Conservation (phyloP, 441 rosid species). For the Mallotus repandus region DNA sequence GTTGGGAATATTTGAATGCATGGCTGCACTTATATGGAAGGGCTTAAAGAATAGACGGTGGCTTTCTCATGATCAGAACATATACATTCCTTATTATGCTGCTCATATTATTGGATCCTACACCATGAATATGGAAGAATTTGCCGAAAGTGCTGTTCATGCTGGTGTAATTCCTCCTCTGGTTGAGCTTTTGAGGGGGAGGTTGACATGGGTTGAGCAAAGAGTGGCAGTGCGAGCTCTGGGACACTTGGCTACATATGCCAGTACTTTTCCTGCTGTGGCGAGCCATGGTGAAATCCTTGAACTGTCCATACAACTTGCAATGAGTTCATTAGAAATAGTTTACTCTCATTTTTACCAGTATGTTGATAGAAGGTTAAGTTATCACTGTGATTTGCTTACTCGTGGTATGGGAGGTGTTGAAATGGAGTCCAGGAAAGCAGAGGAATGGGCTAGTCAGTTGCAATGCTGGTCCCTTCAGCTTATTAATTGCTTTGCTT, state of each 20-base stretch:
- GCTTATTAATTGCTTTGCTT: conserved; percentile 93
- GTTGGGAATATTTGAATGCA: conserved; percentile 92
- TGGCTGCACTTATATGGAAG: conserved; percentile 92
- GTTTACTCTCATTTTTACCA: conserved; percentile 94
- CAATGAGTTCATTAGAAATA: conserved; percentile 86
- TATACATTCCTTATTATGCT: conserved; percentile 94
- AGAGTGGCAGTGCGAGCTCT: conserved; percentile 94
- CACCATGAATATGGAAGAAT: conserved; percentile 98
- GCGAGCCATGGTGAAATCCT: conserved; percentile 84
- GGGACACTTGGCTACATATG: conserved; percentile 91
- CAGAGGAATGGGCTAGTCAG: conserved; percentile 98
- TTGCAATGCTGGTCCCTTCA: conserved; percentile 98
- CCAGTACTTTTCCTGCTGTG: conserved; percentile 71
- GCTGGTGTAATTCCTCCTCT: conserved; percentile 83
- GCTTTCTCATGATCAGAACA: conserved; percentile 93
- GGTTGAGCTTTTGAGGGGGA: conserved; percentile 86
- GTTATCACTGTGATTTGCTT: conserved; percentile 91
- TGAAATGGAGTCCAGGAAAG: conserved; percentile 96
- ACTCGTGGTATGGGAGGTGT: conserved; percentile 99
- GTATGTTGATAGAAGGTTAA: conserved; percentile 62
- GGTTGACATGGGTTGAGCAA: conserved; percentile 96
- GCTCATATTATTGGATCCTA: conserved; percentile 97
- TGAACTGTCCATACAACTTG: conserved; percentile 85
- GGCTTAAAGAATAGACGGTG: conserved; percentile 86
- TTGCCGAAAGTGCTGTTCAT: conserved; percentile 76